Percentiles rank a stretch among this genome's conserved stretches.
Conservation (phyloP, 495 filamentous ascomycete species). For the Trichocladium uniseriatum region DNA sequence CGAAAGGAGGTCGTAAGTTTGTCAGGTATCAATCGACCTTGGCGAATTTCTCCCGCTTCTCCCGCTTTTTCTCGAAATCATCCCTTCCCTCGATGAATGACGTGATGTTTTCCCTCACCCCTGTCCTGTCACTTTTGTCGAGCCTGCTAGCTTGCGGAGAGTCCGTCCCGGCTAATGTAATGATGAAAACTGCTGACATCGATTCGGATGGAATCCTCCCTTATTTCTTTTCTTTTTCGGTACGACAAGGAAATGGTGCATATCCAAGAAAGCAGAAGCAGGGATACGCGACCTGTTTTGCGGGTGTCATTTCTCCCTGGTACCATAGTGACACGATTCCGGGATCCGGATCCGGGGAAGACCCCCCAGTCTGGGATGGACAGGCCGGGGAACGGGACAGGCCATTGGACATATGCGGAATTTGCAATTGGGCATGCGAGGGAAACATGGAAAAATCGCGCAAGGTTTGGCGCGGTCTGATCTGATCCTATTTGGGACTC, state of each 20-base stretch:
- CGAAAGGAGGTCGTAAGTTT: no score
- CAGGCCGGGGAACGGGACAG: no score
- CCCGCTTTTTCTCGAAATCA: no score
- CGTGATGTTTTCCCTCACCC: neutral
- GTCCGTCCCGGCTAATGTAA: no score
- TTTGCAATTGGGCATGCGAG: neutral
- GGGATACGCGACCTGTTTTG: neutral
- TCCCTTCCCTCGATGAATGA: no score
- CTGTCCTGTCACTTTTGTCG: neutral
- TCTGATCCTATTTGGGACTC: neutral
- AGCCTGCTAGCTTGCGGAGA: neutral
- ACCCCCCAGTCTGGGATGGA: neutral
- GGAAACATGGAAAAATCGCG: neutral
- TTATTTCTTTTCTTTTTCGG: neutral
- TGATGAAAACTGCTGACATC: no score
- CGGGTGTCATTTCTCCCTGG: neutral
- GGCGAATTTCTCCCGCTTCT: no score
- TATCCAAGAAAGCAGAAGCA: neutral
- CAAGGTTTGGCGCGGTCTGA: neutral
- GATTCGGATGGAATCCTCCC: neutral
- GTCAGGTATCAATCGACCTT: no score
- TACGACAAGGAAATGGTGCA: neutral
- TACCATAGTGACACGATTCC: constrained; percentile 2
- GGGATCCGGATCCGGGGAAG: constrained; percentile 4
- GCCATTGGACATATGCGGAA: neutral